These are phyloP conservation scores for Nicotiana attenuata DNA, from an alignment of 257 asterid species.

Conservation along the genomic window DNA sequence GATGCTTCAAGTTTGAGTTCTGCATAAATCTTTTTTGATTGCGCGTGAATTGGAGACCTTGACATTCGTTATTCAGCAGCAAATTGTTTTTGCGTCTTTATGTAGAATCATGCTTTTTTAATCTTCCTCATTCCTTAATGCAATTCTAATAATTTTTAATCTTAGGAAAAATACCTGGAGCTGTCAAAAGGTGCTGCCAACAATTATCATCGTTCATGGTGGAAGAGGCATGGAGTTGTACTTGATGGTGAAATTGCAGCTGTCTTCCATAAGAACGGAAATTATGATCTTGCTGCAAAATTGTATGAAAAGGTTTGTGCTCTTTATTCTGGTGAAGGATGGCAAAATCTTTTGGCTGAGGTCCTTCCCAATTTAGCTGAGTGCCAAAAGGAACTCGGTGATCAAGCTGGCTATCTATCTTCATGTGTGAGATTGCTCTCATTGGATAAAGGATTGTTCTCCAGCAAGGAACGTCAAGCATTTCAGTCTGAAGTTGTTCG, in stretches of 20 bases:
- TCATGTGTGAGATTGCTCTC: conserved; percentile 96
- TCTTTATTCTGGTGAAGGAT: conserved; percentile 98
- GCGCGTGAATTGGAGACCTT: background rate
- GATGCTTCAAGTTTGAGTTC: background rate
- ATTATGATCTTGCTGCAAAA: conserved; percentile 81
- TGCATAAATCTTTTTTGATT: background rate
- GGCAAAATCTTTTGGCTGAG: conserved; percentile 94
- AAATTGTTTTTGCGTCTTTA: background rate
- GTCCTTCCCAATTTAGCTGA: conserved; percentile 93
- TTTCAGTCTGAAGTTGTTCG: conserved; percentile 94
- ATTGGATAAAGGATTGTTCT: conserved; percentile 79
- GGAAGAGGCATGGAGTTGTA: conserved; percentile 99
- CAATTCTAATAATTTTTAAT: conserved; percentile 7
- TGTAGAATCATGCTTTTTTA: conserved; percentile 7
- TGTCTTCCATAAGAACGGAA: conserved; percentile 71
- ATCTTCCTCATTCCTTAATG: conserved; percentile 12
- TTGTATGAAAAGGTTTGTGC: conserved; percentile 98
- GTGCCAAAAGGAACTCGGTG: conserved; percentile 88
- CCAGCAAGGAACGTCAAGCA: conserved; percentile 81
- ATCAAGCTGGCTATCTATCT: conserved; percentile 95
- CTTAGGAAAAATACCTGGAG: conserved; percentile 80
- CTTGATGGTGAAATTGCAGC: conserved; percentile 99
- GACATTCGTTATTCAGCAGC: conserved; percentile 11
- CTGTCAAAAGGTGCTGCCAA: conserved; percentile 97
- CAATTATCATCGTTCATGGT: conserved; percentile 92